Percentiles rank a stretch among this genome's conserved stretches.
Conservation (phyloP, 305 asterid species). For the Fraxinus dipetala region DNA sequence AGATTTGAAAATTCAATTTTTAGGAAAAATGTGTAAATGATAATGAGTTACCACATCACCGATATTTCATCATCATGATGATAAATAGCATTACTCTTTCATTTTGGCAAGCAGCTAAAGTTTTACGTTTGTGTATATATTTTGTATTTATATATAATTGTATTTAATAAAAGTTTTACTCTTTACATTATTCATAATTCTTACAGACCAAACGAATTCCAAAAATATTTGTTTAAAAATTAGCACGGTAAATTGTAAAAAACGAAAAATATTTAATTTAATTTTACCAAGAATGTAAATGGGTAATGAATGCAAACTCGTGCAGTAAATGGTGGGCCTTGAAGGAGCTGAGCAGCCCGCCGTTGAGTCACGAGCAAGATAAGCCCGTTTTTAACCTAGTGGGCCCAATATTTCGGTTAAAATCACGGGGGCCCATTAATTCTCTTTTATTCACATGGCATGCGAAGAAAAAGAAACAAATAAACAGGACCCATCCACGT, state of each 20-base stretch:
- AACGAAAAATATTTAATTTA: background rate
- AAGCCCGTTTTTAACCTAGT: background rate
- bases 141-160: background rate
- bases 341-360: background rate
- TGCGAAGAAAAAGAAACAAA: slow-evolving; percentile 1
- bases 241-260: background rate
- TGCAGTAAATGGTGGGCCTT: background rate
- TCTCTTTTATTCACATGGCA: slow-evolving; percentile 34
- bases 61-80: background rate
- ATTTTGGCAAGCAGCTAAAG: background rate
- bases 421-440: slow-evolving; percentile 40
- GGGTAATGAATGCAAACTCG: background rate
- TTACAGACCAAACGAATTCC: background rate
- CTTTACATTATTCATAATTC: background rate
- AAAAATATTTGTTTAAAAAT: background rate
- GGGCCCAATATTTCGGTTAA: slow-evolving; percentile 1
- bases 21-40: too few relatives aligned
- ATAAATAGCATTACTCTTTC: background rate
- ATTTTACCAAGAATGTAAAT: background rate
- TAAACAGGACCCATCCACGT: background rate
- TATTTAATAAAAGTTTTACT: background rate
- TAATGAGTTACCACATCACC: too few relatives aligned
- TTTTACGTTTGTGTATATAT: background rate
- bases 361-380: slow-evolving; percentile 4
- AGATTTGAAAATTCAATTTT: too few relatives aligned